phyloP scores from a whole-genome alignment of 2,329 filamentous ascomycete species.

The Neonectria neomacrospora region DNA sequence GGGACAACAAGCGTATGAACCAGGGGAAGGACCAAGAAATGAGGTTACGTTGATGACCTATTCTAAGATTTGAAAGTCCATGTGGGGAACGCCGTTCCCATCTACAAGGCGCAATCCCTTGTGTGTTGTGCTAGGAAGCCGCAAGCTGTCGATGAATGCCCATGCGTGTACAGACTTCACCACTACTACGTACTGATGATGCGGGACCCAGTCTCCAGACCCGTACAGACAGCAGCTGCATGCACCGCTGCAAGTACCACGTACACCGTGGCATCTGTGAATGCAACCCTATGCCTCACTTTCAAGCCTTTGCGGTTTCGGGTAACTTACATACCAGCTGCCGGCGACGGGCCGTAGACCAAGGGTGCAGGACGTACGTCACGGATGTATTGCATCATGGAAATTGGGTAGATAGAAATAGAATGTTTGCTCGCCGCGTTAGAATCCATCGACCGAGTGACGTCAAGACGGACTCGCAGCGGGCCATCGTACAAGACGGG shows the following conservation, averaged over 20 bases:
- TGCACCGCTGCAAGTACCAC: background rate
- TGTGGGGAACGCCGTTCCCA: too few relatives aligned
- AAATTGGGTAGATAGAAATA: background rate
- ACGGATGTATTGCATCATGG: conserved; percentile 20
- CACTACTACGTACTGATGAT: too few relatives aligned
- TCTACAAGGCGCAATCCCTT: too few relatives aligned
- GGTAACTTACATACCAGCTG: too few relatives aligned
- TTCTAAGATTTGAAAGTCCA: background rate
- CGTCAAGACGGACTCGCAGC: conserved; percentile 33
- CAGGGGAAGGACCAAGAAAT: too few relatives aligned
- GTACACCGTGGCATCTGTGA: background rate
- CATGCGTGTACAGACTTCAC: too few relatives aligned
- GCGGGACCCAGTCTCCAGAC: background rate
- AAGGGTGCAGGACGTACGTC: conserved; percentile 5
- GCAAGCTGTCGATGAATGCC: too few relatives aligned
- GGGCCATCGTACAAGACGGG: conserved; percentile 43
- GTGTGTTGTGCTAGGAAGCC: too few relatives aligned
- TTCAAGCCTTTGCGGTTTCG: background rate
- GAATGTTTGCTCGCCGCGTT: conserved; percentile 48
- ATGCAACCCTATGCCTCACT: background rate
- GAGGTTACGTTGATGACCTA: too few relatives aligned
- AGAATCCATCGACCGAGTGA: conserved; percentile 25
- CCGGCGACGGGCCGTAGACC: too few relatives aligned
- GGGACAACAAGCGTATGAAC: too few relatives aligned
- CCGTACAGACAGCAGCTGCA: background rate